Base-by-base conservation (phyloP, 2,329 filamentous ascomycete species). In the Diplocarpon rosae region DNA sequence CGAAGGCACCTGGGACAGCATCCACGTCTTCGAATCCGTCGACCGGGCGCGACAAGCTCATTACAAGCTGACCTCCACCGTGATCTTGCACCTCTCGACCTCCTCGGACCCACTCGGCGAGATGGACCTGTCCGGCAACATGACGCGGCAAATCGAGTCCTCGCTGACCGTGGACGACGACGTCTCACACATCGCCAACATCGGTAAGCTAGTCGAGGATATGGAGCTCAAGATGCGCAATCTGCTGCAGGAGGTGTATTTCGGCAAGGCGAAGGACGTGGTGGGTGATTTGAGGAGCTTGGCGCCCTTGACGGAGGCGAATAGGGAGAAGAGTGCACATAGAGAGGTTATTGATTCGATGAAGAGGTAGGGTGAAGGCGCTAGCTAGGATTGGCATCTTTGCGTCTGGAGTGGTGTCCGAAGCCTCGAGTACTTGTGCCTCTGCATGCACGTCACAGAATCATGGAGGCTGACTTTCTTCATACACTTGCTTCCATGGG, bases 151-250 rank as follows among this genome's bases (percentile, higher is more conserved):
- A 71, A 79, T 95, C 42, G 90, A 98, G 70, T 79, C 85, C 60
- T 89, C 96, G 65, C 72, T 95, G 62, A 78, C 85, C 8, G 85
- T 95, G 31, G 87, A 94, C 56, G 83, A 82, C 59, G 90, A 96
- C 65, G 83, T 84, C 56, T 87, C 84, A 64, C 92, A 98, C 70
- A 92, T 98, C 57, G 85, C 85, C 57, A 98, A 98, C 66, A 86
- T 96, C 49, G 92, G 92, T 46, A 76, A 82, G 52, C 73, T 98
- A 62, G 89, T 98, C 42, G 92, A 98, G 72, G 92, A 98, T 65
- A 96, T 98, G 92, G 92, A 98, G 70, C 78, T 95, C 63, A 95
- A 95, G 75, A 96, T 98, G 92, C 79, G 92, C 54, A 98, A 98
- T 66, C 66, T 96, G 65, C 70, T 98, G 63, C 90, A 98, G 72